Conservation (phyloP, 179 eudicot species). For the Beta macrorhiza region DNA sequence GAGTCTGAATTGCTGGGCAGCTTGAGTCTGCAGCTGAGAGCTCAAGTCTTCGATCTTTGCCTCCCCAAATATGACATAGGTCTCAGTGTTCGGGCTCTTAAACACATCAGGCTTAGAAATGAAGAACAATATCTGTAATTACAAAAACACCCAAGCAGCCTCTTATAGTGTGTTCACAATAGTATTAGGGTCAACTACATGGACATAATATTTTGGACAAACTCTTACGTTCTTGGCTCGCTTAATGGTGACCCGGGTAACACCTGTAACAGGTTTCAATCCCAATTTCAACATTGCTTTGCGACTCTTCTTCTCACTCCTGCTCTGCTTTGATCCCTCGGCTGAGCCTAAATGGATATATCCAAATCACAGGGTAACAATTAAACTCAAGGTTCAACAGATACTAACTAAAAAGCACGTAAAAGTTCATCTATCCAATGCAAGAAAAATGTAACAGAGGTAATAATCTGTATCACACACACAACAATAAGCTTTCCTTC, state of each 20-base stretch:
- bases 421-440: background rate
- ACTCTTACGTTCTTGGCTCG: slow-evolving; percentile 60
- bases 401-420: no score
- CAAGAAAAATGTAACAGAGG: background rate
- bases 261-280: slow-evolving; percentile 76
- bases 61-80: slow-evolving; percentile 81
- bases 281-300: slow-evolving; percentile 89
- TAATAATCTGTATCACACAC: background rate
- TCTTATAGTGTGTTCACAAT: background rate
- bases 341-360: slow-evolving; percentile 35
- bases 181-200: background rate
- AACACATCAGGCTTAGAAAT: slow-evolving; percentile 85
- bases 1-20: slow-evolving; percentile 84
- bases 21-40: slow-evolving; percentile 87
- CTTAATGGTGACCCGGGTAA: slow-evolving; percentile 76
- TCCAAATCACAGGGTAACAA: background rate
- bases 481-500: background rate
- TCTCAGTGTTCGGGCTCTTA: slow-evolving; percentile 84
- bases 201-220: background rate
- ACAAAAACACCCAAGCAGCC: slow-evolving; percentile 7
- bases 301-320: slow-evolving; percentile 85
- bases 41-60: slow-evolving; percentile 91
- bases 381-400: background rate
- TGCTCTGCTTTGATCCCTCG: slow-evolving; percentile 67
- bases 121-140: slow-evolving; percentile 62